Conservation (phyloP, 805 yeast species). For the Candida tammaniensis region DNA sequence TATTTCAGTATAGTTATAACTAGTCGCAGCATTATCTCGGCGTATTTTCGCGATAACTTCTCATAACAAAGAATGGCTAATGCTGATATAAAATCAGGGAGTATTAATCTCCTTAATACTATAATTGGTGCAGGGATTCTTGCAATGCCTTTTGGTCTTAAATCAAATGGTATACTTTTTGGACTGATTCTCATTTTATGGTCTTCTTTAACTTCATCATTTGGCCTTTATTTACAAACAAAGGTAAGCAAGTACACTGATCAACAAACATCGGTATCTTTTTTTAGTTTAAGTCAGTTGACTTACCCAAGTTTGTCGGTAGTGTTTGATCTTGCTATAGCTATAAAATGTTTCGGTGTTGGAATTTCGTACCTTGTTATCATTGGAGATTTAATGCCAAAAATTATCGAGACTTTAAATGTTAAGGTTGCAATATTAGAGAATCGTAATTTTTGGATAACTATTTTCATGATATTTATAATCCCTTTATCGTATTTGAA, state of each 20-base stretch:
- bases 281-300: constrained; percentile 46
- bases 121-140: constrained; percentile 66
- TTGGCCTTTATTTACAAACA: constrained; percentile 64
- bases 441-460: constrained; percentile 52
- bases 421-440: constrained; percentile 22
- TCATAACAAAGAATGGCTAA: too few relatives aligned
- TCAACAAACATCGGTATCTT: constrained; percentile 41
- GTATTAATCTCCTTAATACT: constrained; percentile 54
- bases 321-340: constrained; percentile 72
- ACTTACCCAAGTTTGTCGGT: constrained; percentile 71
- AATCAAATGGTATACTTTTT: constrained; percentile 44
- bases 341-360: constrained; percentile 78
- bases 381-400: constrained; percentile 75
- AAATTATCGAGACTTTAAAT: constrained; percentile 41
- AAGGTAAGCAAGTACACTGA: constrained; percentile 48
- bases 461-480: constrained; percentile 47
- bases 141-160: constrained; percentile 69
- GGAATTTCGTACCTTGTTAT: constrained; percentile 68
- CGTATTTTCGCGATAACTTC: too few relatives aligned
- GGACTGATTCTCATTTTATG: constrained; percentile 40
- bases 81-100: constrained; percentile 47
- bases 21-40: too few relatives aligned
- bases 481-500: constrained; percentile 63
- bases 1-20: too few relatives aligned
- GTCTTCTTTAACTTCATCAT: constrained; percentile 48